phyloP scores from a whole-genome alignment of 805 yeast species.

The Saturnispora sanitii region DNA sequence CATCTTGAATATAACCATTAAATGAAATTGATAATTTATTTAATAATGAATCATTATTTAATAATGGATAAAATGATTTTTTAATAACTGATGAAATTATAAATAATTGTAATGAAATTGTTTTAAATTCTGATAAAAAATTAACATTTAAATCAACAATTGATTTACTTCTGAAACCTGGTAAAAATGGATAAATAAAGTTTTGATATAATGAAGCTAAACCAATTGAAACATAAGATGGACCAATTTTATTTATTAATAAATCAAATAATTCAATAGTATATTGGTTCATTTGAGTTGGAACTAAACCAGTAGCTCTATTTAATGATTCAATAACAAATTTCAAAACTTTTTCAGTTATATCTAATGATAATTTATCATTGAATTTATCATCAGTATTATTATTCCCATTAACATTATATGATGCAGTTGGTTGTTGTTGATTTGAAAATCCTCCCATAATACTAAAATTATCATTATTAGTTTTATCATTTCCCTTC shows the following conservation, averaged over 20 bases:
- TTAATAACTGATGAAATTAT: constrained; percentile 65
- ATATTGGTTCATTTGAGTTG: constrained; percentile 50
- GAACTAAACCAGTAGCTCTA: constrained; percentile 63
- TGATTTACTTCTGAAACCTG: constrained; percentile 20
- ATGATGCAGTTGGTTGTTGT: no score
- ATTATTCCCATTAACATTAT: no score
- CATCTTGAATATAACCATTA: constrained; percentile 22
- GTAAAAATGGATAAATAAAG: constrained; percentile 18
- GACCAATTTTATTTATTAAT: constrained; percentile 59
- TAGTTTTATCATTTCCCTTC: constrained; percentile 36
- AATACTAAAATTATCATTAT: constrained; percentile 9
- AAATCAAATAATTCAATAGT: constrained; percentile 60
- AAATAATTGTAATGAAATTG: constrained; percentile 31
- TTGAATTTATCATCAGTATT: constrained; percentile 10
- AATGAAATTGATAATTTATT: constrained; percentile 15
- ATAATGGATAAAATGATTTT: constrained; percentile 66
- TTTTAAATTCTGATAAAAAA: constrained; percentile 19
- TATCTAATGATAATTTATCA: constrained; percentile 28
- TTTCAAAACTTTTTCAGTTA: constrained; percentile 55
- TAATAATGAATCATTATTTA: constrained; percentile 23
- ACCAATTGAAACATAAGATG: constrained; percentile 63
- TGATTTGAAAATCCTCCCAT: constrained; percentile 6
- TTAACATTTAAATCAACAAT: constrained; percentile 17
- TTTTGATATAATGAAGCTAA: constrained; percentile 53
- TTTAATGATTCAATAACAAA: constrained; percentile 71